Evolutionary conservation across 2,329 filamentous ascomycete genomes (phyloP).

Genomic region (Boeremia exigua): DNA sequence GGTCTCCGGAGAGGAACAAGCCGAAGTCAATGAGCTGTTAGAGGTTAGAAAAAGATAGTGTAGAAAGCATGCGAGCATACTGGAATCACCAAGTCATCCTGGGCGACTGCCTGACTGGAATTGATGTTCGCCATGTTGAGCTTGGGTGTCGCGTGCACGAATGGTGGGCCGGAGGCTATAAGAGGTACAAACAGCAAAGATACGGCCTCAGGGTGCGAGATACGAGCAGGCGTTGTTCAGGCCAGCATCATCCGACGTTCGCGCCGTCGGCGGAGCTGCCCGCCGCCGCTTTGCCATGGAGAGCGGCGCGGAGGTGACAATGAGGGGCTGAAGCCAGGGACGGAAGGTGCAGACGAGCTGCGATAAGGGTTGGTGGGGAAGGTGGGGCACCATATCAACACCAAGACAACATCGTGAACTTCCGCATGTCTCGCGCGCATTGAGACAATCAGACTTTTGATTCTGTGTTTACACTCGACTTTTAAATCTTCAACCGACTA

Average conservation of each 20-base stretch:
- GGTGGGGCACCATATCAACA: slow-evolving; percentile 10
- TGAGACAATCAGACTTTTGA: too few relatives aligned
- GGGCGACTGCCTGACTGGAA: slow-evolving; percentile 44
- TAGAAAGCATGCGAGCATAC: slow-evolving; percentile 52
- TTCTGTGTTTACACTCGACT: too few relatives aligned
- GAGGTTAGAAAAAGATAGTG: slow-evolving; percentile 45
- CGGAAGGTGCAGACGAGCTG: slow-evolving; percentile 38
- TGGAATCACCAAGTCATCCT: slow-evolving; percentile 49
- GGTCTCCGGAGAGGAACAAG: slow-evolving; percentile 69
- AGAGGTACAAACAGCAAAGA: neutral
- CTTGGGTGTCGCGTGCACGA: neutral
- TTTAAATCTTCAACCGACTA: too few relatives aligned
- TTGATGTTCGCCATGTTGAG: slow-evolving; percentile 30
- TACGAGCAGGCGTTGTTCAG: slow-evolving; percentile 1
- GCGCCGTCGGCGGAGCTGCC: slow-evolving; percentile 27
- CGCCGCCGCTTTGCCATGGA: slow-evolving; percentile 23
- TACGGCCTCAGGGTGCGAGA: neutral
- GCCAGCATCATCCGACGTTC: slow-evolving; percentile 14
- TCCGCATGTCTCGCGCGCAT: neutral
- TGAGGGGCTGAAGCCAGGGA: slow-evolving; percentile 23
- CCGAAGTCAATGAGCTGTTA: slow-evolving; percentile 78
- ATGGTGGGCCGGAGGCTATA: neutral
- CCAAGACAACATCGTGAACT: neutral
- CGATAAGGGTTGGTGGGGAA: slow-evolving; percentile 29
- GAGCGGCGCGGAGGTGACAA: slow-evolving; percentile 16